These are phyloP conservation scores for Cladosporium cucumerinum DNA, from an alignment of 2,329 filamentous ascomycete genomes.

Conservation along the genomic window DNA sequence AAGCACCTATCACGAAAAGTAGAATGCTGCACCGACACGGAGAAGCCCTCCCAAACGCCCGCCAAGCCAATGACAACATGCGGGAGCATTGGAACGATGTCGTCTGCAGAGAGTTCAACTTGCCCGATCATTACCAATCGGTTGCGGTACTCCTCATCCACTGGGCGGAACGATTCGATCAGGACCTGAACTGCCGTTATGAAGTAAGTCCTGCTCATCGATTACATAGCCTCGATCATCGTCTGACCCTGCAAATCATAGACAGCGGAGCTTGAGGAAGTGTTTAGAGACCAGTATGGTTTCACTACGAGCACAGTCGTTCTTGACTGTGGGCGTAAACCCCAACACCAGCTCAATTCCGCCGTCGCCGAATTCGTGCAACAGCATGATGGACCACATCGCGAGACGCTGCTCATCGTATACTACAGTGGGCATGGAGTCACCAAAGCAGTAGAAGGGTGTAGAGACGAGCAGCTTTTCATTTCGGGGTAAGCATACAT, in stretches of 20 bases:
- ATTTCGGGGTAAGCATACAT: no score
- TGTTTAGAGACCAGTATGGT: background rate
- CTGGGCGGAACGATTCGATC: constrained; percentile 35
- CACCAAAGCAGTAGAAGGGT: no score
- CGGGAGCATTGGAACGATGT: background rate
- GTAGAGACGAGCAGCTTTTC: background rate
- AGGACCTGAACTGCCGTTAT: constrained; percentile 32
- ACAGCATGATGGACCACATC: constrained; percentile 20
- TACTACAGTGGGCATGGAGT: constrained; percentile 41
- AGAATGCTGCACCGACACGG: no score
- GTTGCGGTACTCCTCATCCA: constrained; percentile 38
- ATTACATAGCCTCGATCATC: no score
- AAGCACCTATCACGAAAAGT: no score
- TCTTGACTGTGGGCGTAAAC: constrained; percentile 32
- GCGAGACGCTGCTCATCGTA: constrained; percentile 26
- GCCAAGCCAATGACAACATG: background rate
- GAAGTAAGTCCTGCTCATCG: no score
- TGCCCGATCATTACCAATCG: constrained; percentile 32
- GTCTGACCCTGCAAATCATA: no score
- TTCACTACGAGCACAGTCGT: constrained; percentile 14
- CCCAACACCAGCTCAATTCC: constrained; percentile 35
- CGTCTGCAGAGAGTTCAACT: background rate
- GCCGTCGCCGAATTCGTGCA: constrained; percentile 32
- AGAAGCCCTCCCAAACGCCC: background rate
- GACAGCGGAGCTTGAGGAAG: background rate